Percentiles rank a stretch among this genome's conserved stretches.
These are phyloP conservation scores for Globisporangium uncinulatum DNA, from an alignment of 352 stramenopile species.

Conservation along the genomic window DNA sequence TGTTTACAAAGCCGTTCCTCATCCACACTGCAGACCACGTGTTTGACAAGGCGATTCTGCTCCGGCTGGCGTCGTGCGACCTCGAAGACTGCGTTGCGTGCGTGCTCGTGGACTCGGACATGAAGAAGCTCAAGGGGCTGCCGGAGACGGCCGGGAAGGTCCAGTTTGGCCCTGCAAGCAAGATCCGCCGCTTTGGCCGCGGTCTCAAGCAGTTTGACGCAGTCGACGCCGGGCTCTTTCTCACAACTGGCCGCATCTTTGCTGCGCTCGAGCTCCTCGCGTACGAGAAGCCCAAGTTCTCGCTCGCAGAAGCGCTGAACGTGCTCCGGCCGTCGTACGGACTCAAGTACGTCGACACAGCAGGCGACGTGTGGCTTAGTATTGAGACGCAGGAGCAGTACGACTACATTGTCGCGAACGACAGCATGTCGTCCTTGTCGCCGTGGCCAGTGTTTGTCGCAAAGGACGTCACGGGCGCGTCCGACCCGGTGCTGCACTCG, in stretches of 20 bases:
- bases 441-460: conserved; percentile 78
- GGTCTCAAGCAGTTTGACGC: conserved; percentile 51
- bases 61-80: conserved; percentile 50
- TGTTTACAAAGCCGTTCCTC: conserved; percentile 78
- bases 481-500: conserved; percentile 23
- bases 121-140: conserved; percentile 50
- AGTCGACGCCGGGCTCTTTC: conserved; percentile 67
- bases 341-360: conserved; percentile 55
- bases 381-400: conserved; percentile 81
- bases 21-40: conserved; percentile 86
- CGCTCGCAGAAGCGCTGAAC: conserved; percentile 62
- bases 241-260: conserved; percentile 69
- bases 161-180: conserved; percentile 46
- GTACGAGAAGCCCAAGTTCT: conserved; percentile 65
- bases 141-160: conserved; percentile 58
- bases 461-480: background rate
- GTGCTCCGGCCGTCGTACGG: conserved; percentile 65
- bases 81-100: conserved; percentile 57
- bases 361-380: conserved; percentile 76
- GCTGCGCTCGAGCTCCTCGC: conserved; percentile 54
- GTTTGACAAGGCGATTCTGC: conserved; percentile 75
- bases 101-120: conserved; percentile 70
- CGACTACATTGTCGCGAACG: conserved; percentile 50
- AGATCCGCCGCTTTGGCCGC: conserved; percentile 49
- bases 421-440: conserved; percentile 57